Base-by-base conservation (phyloP, 2,329 filamentous ascomycete genomes). In the Zasmidium citrigriseum region DNA sequence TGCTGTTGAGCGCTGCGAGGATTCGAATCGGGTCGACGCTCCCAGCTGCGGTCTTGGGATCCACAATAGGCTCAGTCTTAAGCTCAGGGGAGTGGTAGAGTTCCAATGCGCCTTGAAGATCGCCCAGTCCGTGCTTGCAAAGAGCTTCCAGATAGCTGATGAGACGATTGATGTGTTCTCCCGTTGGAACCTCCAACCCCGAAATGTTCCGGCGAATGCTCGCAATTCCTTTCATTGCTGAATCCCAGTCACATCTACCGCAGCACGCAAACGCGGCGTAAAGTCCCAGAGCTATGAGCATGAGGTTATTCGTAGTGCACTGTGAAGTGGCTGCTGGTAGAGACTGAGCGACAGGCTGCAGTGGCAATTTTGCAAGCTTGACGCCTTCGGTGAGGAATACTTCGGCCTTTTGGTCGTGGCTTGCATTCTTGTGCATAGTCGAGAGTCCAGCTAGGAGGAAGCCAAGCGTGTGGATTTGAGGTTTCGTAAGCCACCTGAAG, bases 81-180 rank as follows among this genome's bases (percentile, higher is more conserved):
- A 66, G 54, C n/a, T 78, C 75, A 1, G 82, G 76, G 44, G 86
- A 82, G 59, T 84, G 81, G 73, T 90, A 96, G 10, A 88, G 81
- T 2, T 78, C 67, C 14, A 92, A 76, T 2, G 93, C 92, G 1
- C 78, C 76, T n/a, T 84, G 77, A 1, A 95, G 80, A 62, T 91
- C 82, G 16, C 91, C 92, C 4, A 82, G 87, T 18, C 88, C 90
- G 76, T 97, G 93, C 53, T 86, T 80, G 65, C 91, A 89, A 7
- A 90, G 83, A 0, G 89, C 93, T 0, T 82, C 80, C 18, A 96
- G 84, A 73, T 97, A 97, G 1, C 62, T 57, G 9, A 70, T 59
- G 74, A 78, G 79, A 62, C 69, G 77, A 70, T 77, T 78, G 60
- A 67, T 76, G 41, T 64, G 46, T 5, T 55, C 50, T 27, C 64